Evolutionary conservation across 441 rosid species (phyloP).

Genomic region (Brassica balearica): DNA sequence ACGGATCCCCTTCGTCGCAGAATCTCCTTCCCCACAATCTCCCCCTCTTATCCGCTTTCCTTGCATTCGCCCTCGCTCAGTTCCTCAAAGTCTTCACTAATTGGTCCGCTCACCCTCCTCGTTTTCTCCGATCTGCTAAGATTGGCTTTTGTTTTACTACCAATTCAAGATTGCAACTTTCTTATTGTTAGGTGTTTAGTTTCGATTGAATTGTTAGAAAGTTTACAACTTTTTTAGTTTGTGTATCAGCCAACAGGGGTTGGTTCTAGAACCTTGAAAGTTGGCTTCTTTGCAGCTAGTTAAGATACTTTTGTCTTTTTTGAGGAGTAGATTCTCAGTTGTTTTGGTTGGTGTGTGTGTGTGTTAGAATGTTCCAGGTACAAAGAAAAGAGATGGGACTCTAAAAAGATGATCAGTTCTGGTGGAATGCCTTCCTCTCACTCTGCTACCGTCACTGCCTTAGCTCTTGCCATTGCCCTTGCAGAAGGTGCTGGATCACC

Average conservation of each 20-base stretch:
- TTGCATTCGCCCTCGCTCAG: conserved; percentile 91
- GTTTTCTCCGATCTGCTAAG: conserved; percentile 18
- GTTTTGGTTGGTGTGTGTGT: conserved; percentile 44
- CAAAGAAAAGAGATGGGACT: conserved; percentile 97
- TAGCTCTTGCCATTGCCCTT: conserved; percentile 82
- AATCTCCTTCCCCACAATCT: conserved; percentile 66
- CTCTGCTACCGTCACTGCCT: conserved; percentile 91
- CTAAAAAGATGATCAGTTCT: conserved; percentile 81
- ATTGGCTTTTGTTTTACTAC: not conserved
- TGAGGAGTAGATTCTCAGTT: conserved; percentile 45
- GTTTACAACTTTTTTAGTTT: not conserved
- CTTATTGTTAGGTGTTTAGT: not conserved
- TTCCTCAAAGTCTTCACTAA: conserved; percentile 94
- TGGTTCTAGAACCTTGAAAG: conserved; percentile 7
- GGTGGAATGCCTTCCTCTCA: conserved; percentile 99
- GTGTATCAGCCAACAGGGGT: not conserved
- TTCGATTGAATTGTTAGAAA: not conserved
- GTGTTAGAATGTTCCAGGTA: conserved; percentile 88
- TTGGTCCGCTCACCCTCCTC: conserved; percentile 59
- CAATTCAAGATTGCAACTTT: not conserved
- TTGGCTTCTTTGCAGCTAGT: conserved; percentile 9
- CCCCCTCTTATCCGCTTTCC: conserved; percentile 86
- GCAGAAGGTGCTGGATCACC: conserved; percentile 80
- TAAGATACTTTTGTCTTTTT: not conserved
- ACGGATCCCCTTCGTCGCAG: conserved; percentile 49